Evolutionary conservation across 805 yeast genomes (phyloP).

Genomic region (Ogataea naganishii): DNA sequence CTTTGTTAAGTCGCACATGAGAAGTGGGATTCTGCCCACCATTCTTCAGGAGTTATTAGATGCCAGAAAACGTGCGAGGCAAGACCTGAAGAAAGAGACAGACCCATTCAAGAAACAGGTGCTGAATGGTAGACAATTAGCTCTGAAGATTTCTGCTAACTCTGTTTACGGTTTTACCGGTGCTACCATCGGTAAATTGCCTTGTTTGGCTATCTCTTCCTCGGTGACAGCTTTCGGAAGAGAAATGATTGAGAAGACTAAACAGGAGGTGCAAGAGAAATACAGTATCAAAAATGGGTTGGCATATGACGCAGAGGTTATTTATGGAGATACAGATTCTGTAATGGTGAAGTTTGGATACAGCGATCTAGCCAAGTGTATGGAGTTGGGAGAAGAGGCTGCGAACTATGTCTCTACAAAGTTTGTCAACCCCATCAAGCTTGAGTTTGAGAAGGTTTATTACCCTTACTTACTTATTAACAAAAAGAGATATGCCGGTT

Average conservation of each 20-base stretch:
- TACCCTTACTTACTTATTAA: conserved; percentile 90
- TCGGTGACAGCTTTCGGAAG: conserved; percentile 95
- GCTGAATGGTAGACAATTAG: conserved; percentile 93
- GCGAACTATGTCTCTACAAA: conserved; percentile 77
- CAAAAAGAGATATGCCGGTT: conserved; percentile 95
- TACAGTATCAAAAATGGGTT: conserved; percentile 79
- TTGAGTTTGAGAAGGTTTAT: conserved; percentile 95
- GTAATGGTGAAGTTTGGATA: conserved; percentile 98
- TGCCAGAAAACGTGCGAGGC: conserved; percentile 91
- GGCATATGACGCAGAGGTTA: conserved; percentile 78
- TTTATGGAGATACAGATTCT: conserved; percentile 98
- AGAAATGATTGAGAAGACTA: conserved; percentile 91
- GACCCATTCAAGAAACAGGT: conserved; percentile 94
- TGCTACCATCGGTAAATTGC: conserved; percentile 95
- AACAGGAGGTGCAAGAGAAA: conserved; percentile 70
- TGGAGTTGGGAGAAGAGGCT: conserved; percentile 91
- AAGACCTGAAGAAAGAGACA: conserved; percentile 81
- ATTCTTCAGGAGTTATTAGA: conserved; percentile 79
- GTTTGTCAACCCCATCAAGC: conserved; percentile 80
- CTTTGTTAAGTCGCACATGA: conserved; percentile 60
- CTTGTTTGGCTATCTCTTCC: conserved; percentile 93
- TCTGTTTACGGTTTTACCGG: conserved; percentile 99
- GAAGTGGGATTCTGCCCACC: conserved; percentile 87
- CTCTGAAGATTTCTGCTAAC: conserved; percentile 92
- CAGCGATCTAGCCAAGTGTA: conserved; percentile 68